phyloP scores from a whole-genome alignment of 495 filamentous ascomycete genomes.

The Trichoderma gamsii region DNA sequence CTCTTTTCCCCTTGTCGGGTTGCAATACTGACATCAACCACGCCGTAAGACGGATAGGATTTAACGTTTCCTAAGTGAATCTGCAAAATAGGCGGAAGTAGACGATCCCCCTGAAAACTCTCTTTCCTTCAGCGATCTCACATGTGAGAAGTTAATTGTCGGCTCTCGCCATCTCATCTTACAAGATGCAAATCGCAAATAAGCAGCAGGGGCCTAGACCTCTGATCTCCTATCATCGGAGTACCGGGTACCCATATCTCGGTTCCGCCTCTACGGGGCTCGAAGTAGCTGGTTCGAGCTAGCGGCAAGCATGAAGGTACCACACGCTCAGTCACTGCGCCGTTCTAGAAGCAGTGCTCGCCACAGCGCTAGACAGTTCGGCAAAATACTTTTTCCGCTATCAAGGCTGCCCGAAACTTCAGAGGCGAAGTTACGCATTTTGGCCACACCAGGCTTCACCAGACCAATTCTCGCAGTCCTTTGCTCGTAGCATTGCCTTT shows the following conservation, averaged over 20 bases:
- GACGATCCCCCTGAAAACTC: no score
- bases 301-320: neutral
- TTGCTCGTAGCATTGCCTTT: neutral
- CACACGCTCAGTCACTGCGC: neutral
- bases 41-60: no score
- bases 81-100: no score
- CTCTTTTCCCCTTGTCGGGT: no score
- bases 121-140: no score
- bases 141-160: no score
- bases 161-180: no score
- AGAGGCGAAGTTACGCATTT: constrained; percentile 10
- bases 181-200: no score
- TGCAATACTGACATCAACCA: no score
- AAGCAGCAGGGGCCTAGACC: neutral
- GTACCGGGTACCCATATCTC: neutral
- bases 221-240: neutral
- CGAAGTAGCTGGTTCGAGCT: neutral
- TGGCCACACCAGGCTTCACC: constrained; percentile 2
- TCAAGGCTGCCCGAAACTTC: neutral
- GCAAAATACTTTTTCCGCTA: neutral
- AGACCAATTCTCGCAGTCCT: neutral
- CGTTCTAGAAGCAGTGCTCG: neutral
- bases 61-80: no score
- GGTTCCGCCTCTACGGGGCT: neutral
- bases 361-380: neutral